Evolutionary conservation across 2,329 filamentous ascomycete species (phyloP).

Genomic region (Venturia pyrina): DNA sequence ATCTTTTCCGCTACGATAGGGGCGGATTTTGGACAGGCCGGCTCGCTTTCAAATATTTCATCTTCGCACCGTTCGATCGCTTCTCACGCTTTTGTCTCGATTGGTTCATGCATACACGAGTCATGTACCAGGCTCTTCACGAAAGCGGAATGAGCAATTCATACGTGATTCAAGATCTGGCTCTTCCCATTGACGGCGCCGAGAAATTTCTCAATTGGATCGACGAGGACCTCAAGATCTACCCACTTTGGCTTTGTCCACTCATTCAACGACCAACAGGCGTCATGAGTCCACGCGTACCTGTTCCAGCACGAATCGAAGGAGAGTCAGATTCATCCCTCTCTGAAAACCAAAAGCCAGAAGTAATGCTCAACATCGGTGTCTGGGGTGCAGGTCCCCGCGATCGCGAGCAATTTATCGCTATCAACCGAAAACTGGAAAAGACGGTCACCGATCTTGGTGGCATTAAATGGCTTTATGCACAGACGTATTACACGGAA

Average conservation of each 20-base stretch:
- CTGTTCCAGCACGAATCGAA: not conserved
- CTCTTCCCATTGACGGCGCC: conserved; percentile 33
- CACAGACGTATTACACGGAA: conserved; percentile 57
- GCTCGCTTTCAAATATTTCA: conserved; percentile 55
- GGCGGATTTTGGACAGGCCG: conserved; percentile 59
- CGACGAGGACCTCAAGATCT: conserved; percentile 30
- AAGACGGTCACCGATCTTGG: conserved; percentile 46
- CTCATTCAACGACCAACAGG: conserved; percentile 16
- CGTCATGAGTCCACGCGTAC: conserved; percentile 7
- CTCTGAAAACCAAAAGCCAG: not conserved
- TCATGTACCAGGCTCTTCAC: conserved; percentile 57
- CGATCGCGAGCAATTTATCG: conserved; percentile 38
- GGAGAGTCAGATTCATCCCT: not conserved
- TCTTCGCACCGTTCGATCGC: conserved; percentile 51
- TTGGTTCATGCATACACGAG: conserved; percentile 51
- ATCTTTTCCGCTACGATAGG: conserved; percentile 62
- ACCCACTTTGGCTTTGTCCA: conserved; percentile 40
- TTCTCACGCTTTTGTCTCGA: conserved; percentile 49
- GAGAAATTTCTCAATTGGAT: conserved; percentile 35
- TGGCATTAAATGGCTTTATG: conserved; percentile 62
- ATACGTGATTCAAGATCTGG: conserved; percentile 57
- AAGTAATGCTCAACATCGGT: conserved; percentile 49
- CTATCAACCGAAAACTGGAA: conserved; percentile 51
- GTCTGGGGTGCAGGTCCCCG: conserved; percentile 46
- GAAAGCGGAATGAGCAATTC: conserved; percentile 48